These are phyloP conservation scores for Gonapodya prolifera DNA, from an alignment of 192 early-diverging fungal genomes.

Conservation along the genomic window DNA sequence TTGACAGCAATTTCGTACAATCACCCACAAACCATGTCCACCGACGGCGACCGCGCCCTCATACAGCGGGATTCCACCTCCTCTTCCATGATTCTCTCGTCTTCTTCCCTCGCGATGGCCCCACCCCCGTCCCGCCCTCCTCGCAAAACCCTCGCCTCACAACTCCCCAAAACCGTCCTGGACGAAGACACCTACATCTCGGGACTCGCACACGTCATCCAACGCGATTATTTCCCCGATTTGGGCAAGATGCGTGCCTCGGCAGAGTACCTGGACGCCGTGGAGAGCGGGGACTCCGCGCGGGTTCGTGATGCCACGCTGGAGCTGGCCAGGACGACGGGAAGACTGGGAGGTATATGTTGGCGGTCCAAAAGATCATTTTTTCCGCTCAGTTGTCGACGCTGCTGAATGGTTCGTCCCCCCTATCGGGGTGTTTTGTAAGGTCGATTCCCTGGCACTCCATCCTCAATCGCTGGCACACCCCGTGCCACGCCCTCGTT, in stretches of 20 bases:
- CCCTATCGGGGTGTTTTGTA: background rate
- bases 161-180: conserved; percentile 14
- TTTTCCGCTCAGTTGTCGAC: background rate
- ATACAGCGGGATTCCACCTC: too few species aligned
- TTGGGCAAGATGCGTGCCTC: conserved; percentile 41
- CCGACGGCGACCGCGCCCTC: too few species aligned
- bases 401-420: too few species aligned
- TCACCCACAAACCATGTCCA: too few species aligned
- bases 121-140: too few species aligned
- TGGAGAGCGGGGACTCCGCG: conserved; percentile 20
- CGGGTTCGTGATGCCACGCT: background rate
- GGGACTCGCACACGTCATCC: conserved; percentile 60
- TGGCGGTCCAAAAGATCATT: background rate
- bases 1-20: too few species aligned
- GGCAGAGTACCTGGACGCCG: conserved; percentile 40
- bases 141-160: background rate
- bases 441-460: background rate
- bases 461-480: background rate
- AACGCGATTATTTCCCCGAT: conserved; percentile 72
- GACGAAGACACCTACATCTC: conserved; percentile 73
- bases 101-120: too few species aligned
- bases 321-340: background rate
- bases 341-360: background rate
- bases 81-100: too few species aligned
- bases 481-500: background rate